phyloP scores from a whole-genome alignment of 176 grass and related monocot genomes.

The Zoysia pacifica region DNA sequence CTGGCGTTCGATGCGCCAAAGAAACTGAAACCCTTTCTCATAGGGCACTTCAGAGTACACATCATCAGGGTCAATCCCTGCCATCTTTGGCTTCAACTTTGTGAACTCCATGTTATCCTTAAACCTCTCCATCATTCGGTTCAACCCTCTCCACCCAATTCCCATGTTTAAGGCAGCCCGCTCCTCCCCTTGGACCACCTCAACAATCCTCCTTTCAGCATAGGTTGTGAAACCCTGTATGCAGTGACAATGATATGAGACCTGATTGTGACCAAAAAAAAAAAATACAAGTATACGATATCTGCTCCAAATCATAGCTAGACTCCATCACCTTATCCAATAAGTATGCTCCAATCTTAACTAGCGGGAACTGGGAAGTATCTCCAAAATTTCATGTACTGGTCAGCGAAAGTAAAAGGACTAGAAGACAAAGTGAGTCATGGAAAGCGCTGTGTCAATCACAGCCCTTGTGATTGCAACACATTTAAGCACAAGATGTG shows the following conservation, averaged over 20 bases:
- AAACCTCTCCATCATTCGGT: constrained; percentile 84
- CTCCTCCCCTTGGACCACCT: constrained; percentile 89
- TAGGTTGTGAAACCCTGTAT: constrained; percentile 86
- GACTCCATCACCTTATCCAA: neutral
- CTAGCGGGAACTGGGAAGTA: neutral
- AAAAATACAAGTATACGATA: neutral
- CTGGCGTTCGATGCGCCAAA: constrained; percentile 94
- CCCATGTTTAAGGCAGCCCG: constrained; percentile 75
- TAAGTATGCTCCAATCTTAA: neutral
- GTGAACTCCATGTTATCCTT: constrained; percentile 97
- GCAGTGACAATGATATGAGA: neutral
- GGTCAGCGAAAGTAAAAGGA: constrained; percentile 9
- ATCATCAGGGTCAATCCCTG: constrained; percentile 84
- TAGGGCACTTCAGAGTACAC: constrained; percentile 91
- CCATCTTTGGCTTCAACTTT: constrained; percentile 86
- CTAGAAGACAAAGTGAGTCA: neutral
- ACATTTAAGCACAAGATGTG: neutral
- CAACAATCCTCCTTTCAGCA: constrained; percentile 95
- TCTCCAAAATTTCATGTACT: neutral
- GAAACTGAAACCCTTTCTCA: constrained; percentile 97
- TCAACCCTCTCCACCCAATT: constrained; percentile 84
- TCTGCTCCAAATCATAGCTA: neutral
- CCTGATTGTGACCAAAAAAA: neutral
- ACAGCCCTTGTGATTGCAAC: neutral
- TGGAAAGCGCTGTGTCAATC: neutral